Conservation (phyloP, 805 yeast genomes). For the Barnettozyma wickerhamii region DNA sequence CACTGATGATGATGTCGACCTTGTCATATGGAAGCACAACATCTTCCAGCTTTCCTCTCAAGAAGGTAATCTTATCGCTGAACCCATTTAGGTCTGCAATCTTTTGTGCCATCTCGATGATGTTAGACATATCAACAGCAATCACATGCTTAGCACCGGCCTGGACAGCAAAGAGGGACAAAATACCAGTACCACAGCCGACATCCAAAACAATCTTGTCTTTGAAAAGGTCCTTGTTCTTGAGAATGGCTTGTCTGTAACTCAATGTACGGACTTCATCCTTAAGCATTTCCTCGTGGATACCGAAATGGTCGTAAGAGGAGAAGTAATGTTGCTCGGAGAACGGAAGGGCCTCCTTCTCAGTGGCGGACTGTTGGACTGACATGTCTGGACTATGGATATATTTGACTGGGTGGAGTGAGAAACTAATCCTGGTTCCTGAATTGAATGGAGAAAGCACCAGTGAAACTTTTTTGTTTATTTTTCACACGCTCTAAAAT, state of each 20-base stretch:
- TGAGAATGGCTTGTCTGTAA: conserved; percentile 87
- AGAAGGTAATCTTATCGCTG: conserved; percentile 76
- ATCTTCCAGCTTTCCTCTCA: conserved; percentile 94
- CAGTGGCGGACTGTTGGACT: conserved; percentile 54
- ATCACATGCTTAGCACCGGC: conserved; percentile 99
- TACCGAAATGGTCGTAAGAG: conserved; percentile 95
- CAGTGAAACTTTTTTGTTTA: conserved; percentile 5
- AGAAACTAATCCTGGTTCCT: no score
- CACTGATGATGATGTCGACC: conserved; percentile 93
- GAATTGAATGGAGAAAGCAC: background rate
- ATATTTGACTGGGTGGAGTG: no score
- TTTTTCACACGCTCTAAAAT: conserved; percentile 2
- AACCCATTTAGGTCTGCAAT: conserved; percentile 82
- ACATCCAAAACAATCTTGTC: conserved; percentile 95
- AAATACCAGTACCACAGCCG: conserved; percentile 98
- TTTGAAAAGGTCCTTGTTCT: conserved; percentile 83
- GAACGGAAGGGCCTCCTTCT: conserved; percentile 56
- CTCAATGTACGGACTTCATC: conserved; percentile 90
- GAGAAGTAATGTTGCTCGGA: conserved; percentile 91
- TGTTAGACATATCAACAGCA: conserved; percentile 96
- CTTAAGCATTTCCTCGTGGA: conserved; percentile 98
- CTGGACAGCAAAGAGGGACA: conserved; percentile 96
- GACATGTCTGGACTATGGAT: background rate
- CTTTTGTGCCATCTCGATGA: conserved; percentile 93
- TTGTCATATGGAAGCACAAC: conserved; percentile 76